These are phyloP conservation scores for Nitzschia palea DNA, from an alignment of 108 stramenopile species.

Conservation along the genomic window DNA sequence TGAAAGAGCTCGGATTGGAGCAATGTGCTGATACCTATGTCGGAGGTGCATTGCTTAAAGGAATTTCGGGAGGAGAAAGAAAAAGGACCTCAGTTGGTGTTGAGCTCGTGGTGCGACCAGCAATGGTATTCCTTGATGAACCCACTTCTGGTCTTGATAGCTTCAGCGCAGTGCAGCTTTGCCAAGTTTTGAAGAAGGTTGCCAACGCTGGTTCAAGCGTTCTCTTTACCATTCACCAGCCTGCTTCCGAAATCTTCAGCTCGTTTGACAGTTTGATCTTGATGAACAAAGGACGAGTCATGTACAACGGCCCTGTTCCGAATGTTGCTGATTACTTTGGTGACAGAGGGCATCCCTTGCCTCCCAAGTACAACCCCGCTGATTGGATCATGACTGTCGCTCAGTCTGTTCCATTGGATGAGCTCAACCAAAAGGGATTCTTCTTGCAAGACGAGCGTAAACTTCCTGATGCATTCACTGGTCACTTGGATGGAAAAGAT, in stretches of 20 bases:
- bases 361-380: slow-evolving; percentile 73
- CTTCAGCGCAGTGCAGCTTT: slow-evolving; percentile 59
- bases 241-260: slow-evolving; percentile 60
- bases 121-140: slow-evolving; percentile 60
- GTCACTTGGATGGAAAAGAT: slow-evolving; percentile 39
- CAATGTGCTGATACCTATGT: slow-evolving; percentile 69
- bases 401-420: slow-evolving; percentile 42
- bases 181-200: slow-evolving; percentile 58
- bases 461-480: slow-evolving; percentile 28
- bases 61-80: slow-evolving; percentile 66
- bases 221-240: slow-evolving; percentile 80
- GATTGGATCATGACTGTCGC: slow-evolving; percentile 80
- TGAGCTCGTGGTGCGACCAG: slow-evolving; percentile 59
- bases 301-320: slow-evolving; percentile 45
- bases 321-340: slow-evolving; percentile 52
- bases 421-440: slow-evolving; percentile 44
- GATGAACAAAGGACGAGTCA: slow-evolving; percentile 44
- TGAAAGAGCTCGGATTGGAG: slow-evolving; percentile 68
- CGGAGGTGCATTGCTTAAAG: slow-evolving; percentile 61
- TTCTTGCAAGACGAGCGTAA: slow-evolving; percentile 38
- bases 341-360: slow-evolving; percentile 56
- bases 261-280: slow-evolving; percentile 60
- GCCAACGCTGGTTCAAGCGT: slow-evolving; percentile 64
- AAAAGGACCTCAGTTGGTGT: slow-evolving; percentile 61
- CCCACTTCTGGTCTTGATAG: slow-evolving; percentile 79